These are phyloP conservation scores for Ophiostoma montium DNA, from an alignment of 2,329 filamentous ascomycete genomes.

Conservation along the genomic window DNA sequence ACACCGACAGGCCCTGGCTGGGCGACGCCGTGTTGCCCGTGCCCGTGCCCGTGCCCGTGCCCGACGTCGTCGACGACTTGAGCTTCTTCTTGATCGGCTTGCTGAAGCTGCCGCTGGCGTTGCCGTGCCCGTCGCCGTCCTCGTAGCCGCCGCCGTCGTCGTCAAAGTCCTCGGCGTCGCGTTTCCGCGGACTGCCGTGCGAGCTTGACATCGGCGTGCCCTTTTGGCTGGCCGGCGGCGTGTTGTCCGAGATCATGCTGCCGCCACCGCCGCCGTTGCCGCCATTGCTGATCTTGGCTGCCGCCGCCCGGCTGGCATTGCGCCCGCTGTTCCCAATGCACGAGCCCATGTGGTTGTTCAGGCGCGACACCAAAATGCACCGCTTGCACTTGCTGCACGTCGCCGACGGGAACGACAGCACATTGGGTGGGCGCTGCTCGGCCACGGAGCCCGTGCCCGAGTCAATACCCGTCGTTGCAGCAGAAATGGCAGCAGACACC, in stretches of 20 bases:
- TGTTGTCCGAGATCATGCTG: constrained; percentile 39
- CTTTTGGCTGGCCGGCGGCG: constrained; percentile 48
- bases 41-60: constrained; percentile 5
- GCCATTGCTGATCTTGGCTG: constrained; percentile 48
- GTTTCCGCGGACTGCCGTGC: constrained; percentile 42
- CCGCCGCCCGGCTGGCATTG: constrained; percentile 46
- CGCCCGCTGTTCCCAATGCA: constrained; percentile 53
- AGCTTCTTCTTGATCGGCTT: constrained; percentile 40
- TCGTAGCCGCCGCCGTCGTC: constrained; percentile 35
- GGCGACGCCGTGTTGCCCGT: constrained; percentile 6
- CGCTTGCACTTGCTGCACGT: constrained; percentile 55
- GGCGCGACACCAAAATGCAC: constrained; percentile 48
- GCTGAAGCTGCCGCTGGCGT: not conserved
- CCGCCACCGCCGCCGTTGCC: constrained; percentile 25
- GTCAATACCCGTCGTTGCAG: constrained; percentile 24
- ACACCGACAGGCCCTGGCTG: constrained; percentile 9
- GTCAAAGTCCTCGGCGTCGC: constrained; percentile 39
- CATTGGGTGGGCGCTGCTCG: constrained; percentile 44
- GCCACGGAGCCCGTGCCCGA: constrained; percentile 24
- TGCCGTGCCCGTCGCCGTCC: constrained; percentile 15
- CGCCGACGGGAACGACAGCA: constrained; percentile 49
- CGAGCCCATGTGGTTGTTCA: constrained; percentile 56
- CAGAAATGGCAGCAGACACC: constrained; percentile 22
- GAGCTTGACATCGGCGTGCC: constrained; percentile 43
- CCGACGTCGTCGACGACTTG: constrained; percentile 23